phyloP scores from a whole-genome alignment of 768 basidiomycete species.

The Mycena metata region DNA sequence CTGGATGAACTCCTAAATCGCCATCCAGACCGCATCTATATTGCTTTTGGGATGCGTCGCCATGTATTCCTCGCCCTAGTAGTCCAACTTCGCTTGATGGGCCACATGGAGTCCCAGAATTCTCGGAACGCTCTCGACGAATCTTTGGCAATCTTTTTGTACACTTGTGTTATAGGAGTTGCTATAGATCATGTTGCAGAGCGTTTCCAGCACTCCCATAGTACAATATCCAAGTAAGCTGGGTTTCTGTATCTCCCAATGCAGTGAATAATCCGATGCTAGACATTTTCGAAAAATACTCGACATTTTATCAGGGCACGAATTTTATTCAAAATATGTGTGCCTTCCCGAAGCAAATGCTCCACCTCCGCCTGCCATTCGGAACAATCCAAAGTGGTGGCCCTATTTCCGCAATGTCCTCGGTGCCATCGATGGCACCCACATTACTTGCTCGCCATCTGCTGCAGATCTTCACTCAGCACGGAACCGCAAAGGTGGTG shows the following conservation, averaged over 20 bases:
- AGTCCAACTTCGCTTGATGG: constrained; percentile 14
- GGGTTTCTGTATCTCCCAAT: neutral
- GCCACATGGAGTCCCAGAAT: constrained; percentile 9
- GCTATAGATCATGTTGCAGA: constrained; percentile 44
- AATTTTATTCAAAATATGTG: constrained; percentile 39
- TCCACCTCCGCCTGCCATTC: constrained; percentile 31
- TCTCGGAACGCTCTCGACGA: constrained; percentile 41
- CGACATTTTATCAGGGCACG: constrained; percentile 22
- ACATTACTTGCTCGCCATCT: constrained; percentile 35
- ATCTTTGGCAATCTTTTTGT: constrained; percentile 47
- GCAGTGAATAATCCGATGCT: constrained; percentile 13
- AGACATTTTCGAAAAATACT: constrained; percentile 34
- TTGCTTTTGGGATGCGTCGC: constrained; percentile 14
- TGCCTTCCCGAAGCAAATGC: constrained; percentile 34
- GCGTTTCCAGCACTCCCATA: constrained; percentile 44
- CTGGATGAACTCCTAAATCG: constrained; percentile 32
- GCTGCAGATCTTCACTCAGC: constrained; percentile 35
- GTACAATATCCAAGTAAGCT: constrained; percentile 40
- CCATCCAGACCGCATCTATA: constrained; percentile 28
- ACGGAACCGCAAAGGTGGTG: no score
- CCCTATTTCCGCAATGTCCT: constrained; percentile 50
- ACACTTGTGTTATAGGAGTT: constrained; percentile 44
- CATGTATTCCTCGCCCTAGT: constrained; percentile 33
- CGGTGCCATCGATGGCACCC: constrained; percentile 24
- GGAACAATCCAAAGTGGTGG: constrained; percentile 43